These are phyloP conservation scores for Rhypophila decipiens DNA, from an alignment of 495 filamentous ascomycete genomes.

Conservation along the genomic window DNA sequence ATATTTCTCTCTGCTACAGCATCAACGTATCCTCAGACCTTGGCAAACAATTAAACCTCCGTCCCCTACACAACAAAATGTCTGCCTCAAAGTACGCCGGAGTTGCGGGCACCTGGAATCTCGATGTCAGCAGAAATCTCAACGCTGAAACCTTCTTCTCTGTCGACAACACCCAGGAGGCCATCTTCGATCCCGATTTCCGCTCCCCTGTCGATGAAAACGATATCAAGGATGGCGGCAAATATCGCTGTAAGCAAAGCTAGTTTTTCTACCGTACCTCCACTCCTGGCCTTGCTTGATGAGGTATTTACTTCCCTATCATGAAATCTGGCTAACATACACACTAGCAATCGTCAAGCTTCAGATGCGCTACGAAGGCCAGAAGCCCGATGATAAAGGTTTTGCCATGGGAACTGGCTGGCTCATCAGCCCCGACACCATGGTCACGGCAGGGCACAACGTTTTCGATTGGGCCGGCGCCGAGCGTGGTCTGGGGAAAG, in stretches of 20 bases:
- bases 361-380: conserved; percentile 29
- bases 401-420: conserved; percentile 32
- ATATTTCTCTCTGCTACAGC: too few species aligned
- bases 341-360: conserved; percentile 34
- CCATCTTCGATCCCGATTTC: conserved; percentile 20
- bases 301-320: not conserved
- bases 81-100: conserved; percentile 1
- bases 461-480: conserved; percentile 29
- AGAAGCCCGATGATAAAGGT: conserved; percentile 7
- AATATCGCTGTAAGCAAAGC: conserved; percentile 33
- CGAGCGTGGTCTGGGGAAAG: conserved; percentile 17
- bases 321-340: not conserved
- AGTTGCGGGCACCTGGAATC: conserved; percentile 5
- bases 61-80: not conserved
- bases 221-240: conserved; percentile 26
- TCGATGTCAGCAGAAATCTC: not conserved
- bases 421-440: conserved; percentile 29
- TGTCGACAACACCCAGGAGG: conserved; percentile 13
- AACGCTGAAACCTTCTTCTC: conserved; percentile 5
- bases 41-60: too few species aligned
- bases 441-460: conserved; percentile 36
- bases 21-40: too few species aligned
- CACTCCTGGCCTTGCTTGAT: too few species aligned
- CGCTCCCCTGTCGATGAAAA: conserved; percentile 18
- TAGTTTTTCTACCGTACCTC: too few species aligned